Evolutionary conservation across 2,329 filamentous ascomycete genomes (phyloP).

Genomic region (Penicillium aurantiogriseum): DNA sequence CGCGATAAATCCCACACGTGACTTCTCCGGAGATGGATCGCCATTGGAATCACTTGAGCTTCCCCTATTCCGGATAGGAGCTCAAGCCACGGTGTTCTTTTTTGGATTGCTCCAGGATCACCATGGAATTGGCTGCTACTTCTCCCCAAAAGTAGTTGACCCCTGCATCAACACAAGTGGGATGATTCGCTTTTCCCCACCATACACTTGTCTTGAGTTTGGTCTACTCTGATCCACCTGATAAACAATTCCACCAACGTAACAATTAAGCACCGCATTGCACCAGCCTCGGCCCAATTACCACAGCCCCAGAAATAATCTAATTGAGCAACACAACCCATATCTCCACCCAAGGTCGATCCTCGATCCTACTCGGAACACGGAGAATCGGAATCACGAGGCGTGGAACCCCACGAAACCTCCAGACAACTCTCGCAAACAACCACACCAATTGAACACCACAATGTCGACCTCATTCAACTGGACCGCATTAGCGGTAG

Average conservation of each 20-base stretch:
- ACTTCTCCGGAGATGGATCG: constrained; percentile 13
- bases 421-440: background rate
- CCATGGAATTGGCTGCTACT: background rate
- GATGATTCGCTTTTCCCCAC: constrained; percentile 19
- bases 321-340: background rate
- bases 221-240: constrained; percentile 6
- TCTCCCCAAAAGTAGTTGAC: background rate
- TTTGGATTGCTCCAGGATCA: background rate
- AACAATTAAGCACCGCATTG: background rate
- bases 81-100: constrained; percentile 29
- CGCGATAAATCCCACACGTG: constrained; percentile 11
- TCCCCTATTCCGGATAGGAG: constrained; percentile 19
- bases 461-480: constrained; percentile 25
- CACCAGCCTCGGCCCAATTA: background rate
- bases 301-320: background rate
- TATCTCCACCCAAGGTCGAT: background rate
- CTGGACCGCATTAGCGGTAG: constrained; percentile 31
- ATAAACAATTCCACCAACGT: constrained; percentile 1
- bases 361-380: background rate
- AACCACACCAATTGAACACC: background rate
- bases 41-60: constrained; percentile 14
- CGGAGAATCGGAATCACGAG: background rate
- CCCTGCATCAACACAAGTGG: constrained; percentile 1
- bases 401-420: background rate
- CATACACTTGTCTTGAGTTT: constrained; percentile 14